A percentile compares a stretch with the other conserved stretches of the same genome.
Evolutionary conservation across 2,329 filamentous ascomycete genomes (phyloP).

Genomic region (Phaeomoniella chlamydospora): DNA sequence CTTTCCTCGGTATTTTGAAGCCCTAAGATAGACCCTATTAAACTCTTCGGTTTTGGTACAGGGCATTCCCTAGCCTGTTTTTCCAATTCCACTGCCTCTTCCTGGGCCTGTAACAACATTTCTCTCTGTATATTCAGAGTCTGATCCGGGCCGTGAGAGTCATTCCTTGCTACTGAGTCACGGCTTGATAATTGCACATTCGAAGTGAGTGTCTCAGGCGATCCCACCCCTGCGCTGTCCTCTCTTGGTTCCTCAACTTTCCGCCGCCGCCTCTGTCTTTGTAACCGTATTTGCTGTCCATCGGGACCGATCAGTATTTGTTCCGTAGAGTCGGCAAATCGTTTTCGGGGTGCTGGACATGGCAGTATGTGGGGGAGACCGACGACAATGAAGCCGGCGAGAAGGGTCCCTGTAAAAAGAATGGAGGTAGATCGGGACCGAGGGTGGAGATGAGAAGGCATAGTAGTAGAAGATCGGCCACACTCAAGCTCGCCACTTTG

Average conservation of each 20-base stretch:
- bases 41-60: constrained; percentile 74
- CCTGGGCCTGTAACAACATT: constrained; percentile 25
- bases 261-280: constrained; percentile 19
- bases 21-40: constrained; percentile 62
- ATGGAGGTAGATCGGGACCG: constrained; percentile 86
- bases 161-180: background rate
- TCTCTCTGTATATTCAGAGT: constrained; percentile 25
- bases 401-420: constrained; percentile 84
- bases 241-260: constrained; percentile 13
- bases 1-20: constrained; percentile 33
- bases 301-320: constrained; percentile 25
- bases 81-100: constrained; percentile 21
- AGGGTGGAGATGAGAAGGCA: constrained; percentile 64
- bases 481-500: background rate
- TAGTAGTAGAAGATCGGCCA: background rate
- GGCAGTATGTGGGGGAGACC: constrained; percentile 79
- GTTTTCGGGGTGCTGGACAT: constrained; percentile 67
- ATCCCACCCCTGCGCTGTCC: constrained; percentile 2
- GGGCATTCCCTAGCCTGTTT: constrained; percentile 62
- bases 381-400: constrained; percentile 84
- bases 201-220: background rate
- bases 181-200: background rate
- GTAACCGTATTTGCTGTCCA: constrained; percentile 24
- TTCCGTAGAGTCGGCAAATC: constrained; percentile 52
- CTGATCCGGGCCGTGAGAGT: too few species aligned